Evolutionary conservation across 345 rosid species (phyloP), one percentile per base, ranked within the genome.

Genomic region (Eucalyptus polyanthemos): DNA sequence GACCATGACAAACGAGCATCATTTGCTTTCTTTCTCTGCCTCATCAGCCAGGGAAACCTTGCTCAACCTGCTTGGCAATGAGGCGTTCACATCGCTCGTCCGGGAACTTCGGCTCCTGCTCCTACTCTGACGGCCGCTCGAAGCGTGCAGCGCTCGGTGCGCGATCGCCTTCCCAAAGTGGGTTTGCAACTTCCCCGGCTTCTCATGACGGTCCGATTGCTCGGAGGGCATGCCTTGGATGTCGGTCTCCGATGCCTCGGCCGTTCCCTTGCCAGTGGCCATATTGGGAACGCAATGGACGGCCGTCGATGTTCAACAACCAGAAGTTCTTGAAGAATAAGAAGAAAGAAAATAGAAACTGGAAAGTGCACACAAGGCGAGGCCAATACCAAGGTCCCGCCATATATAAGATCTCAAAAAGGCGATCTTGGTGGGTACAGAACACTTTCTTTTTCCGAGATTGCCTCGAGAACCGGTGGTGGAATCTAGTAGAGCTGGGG

Each of bases 61-160:
- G 90, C 94, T 93, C 19, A 91, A 91, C 92, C 94, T 89, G 65
- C 94, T 91, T 4, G 91, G 93, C 56, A 86, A 87, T 37, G 89
- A 19, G 83, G 83, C 27, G 89, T 50, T 90, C 53, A n/a, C 91
- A 31, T 86, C 29, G n/a, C 45, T 50, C 15, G 25, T 51, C 65
- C 65, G 25, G 62, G 45, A 34, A 50, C 54, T 51, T 42, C 65
- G 56, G 44, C 62, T 50, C 45, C 62, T 24, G 45, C 62, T 50
- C 62, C 62, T 40, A 15, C 88, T 51, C 14, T 19, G 88, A 34
- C 65, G 65, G 44, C 65, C 88, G 21, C 88, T 40, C 9, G 65
- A 51, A 50, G 62, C n/a, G n/a, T 50, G 11, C 65, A 86, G 27
- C 29, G 88, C 88, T 86, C 88, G 56, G 34, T 50, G 88, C 7